Conservation (phyloP, 2,329 filamentous ascomycete species). For the Verruconis gallopava region DNA sequence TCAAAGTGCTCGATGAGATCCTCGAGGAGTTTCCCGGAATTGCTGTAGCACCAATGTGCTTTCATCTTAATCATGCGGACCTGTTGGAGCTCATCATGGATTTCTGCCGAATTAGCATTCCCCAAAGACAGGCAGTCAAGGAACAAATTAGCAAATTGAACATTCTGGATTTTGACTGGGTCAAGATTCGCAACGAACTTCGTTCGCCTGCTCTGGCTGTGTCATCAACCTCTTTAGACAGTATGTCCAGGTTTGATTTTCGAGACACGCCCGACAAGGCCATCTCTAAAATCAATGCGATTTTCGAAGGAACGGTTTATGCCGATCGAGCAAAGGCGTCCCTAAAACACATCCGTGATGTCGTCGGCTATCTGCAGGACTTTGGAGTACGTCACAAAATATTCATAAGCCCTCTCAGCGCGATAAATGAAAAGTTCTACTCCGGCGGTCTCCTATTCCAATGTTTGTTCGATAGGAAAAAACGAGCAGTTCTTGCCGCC, state of each 20-base stretch:
- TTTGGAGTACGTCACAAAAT: conserved; percentile 66
- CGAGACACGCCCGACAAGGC: conserved; percentile 63
- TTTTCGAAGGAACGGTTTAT: conserved; percentile 42
- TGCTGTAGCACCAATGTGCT: conserved; percentile 62
- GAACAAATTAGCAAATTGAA: conserved; percentile 81
- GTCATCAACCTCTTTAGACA: conserved; percentile 79
- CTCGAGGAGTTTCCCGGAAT: conserved; percentile 67
- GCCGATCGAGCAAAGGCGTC: conserved; percentile 39
- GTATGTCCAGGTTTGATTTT: conserved; percentile 84
- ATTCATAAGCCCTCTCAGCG: conserved; percentile 73
- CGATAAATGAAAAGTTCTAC: conserved; percentile 86
- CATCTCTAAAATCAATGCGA: conserved; percentile 46
- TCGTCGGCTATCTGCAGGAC: conserved; percentile 62
- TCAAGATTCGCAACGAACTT: conserved; percentile 69
- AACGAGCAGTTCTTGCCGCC: conserved; percentile 74
- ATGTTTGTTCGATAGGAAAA: conserved; percentile 75
- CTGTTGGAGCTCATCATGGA: conserved; percentile 82
- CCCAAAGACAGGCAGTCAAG: conserved; percentile 59
- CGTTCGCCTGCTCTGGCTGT: conserved; percentile 70
- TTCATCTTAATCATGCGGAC: conserved; percentile 80
- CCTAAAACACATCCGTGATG: conserved; percentile 67
- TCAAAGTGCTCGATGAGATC: conserved; percentile 91
- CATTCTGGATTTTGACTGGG: conserved; percentile 66
- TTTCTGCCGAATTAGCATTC: conserved; percentile 63
- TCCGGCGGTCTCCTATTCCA: conserved; percentile 76